Evolutionary conservation across 2,329 filamentous ascomycete species (phyloP).

Genomic region (Trichoderma pleuroti): DNA sequence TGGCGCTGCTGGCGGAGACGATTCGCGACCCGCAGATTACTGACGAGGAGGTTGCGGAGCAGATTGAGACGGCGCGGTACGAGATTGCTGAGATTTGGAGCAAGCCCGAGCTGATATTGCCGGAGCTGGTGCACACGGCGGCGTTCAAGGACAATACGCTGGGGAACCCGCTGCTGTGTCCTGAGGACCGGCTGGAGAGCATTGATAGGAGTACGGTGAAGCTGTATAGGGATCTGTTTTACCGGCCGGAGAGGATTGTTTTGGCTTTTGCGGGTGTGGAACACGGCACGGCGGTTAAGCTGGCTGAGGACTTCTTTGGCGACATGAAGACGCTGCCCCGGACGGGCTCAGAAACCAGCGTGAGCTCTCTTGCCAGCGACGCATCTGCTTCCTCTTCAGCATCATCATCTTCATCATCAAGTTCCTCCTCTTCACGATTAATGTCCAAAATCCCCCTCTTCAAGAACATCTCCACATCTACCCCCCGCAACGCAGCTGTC

Average conservation of each 20-base stretch:
- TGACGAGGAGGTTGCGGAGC: constrained; percentile 79
- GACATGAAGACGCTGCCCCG: constrained; percentile 70
- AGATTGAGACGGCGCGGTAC: constrained; percentile 88
- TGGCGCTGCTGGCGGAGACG: constrained; percentile 86
- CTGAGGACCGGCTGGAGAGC: constrained; percentile 70
- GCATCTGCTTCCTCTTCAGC: constrained; percentile 30
- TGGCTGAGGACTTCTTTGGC: constrained; percentile 85
- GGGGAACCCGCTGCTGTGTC: constrained; percentile 89
- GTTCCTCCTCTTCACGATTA: constrained; percentile 53
- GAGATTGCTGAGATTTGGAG: constrained; percentile 98
- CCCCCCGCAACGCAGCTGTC: constrained; percentile 59
- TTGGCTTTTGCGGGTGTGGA: constrained; percentile 91
- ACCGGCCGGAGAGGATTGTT: constrained; percentile 85
- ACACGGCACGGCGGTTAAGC: constrained; percentile 71
- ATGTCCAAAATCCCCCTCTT: constrained; percentile 85
- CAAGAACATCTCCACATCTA: constrained; percentile 80
- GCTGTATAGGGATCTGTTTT: constrained; percentile 79
- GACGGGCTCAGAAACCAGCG: constrained; percentile 57
- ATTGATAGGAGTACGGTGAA: constrained; percentile 74
- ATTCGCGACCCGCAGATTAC: constrained; percentile 83
- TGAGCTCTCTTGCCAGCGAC: constrained; percentile 38
- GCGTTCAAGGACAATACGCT: constrained; percentile 95
- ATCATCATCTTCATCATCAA: constrained; percentile 20
- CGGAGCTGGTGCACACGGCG: constrained; percentile 91
- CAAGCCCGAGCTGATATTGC: constrained; percentile 92